A percentile compares a stretch with the other conserved stretches of the same genome.
phyloP scores from a whole-genome alignment of 352 stramenopile species.

The Phytopythium montanum region DNA sequence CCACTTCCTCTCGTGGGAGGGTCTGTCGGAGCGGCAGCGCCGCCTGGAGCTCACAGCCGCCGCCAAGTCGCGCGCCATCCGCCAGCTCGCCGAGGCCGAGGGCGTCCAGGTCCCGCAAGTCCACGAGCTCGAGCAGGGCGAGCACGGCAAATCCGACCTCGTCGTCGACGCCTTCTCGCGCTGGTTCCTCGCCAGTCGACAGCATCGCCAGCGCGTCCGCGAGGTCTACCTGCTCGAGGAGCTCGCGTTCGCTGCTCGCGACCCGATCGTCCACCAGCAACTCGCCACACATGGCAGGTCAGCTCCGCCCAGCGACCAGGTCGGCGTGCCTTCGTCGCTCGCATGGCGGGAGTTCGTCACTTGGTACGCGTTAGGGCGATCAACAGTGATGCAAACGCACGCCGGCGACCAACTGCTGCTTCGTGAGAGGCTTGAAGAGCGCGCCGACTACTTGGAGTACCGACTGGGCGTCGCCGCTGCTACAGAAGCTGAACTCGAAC shows the following conservation, averaged over 20 bases:
- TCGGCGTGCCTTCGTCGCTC: conserved; percentile 19
- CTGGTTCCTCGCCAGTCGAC: conserved; percentile 46
- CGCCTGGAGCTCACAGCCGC: conserved; percentile 51
- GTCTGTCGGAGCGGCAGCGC: conserved; percentile 34
- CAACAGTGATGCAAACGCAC: neutral
- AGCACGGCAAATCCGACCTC: conserved; percentile 40
- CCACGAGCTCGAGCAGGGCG: conserved; percentile 38
- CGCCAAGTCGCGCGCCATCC: conserved; percentile 44
- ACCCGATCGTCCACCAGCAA: conserved; percentile 34
- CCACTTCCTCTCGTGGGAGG: conserved; percentile 37
- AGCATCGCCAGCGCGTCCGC: conserved; percentile 41
- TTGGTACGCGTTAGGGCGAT: conserved; percentile 50
- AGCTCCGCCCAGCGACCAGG: conserved; percentile 17
- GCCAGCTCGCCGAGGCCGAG: conserved; percentile 32
- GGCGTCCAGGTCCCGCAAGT: conserved; percentile 30
- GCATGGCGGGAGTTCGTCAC: conserved; percentile 43
- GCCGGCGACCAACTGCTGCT: conserved; percentile 12
- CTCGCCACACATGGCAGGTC: conserved; percentile 25
- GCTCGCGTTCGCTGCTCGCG: conserved; percentile 43
- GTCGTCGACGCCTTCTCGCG: conserved; percentile 44
- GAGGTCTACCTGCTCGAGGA: conserved; percentile 58
- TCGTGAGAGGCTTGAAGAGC: conserved; percentile 28
- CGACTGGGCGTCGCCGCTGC: conserved; percentile 23
- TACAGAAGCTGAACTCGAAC: conserved; percentile 27
- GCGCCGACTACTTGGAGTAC: conserved; percentile 30